Evolutionary conservation across 2,329 filamentous ascomycete species (phyloP).

Genomic region (Alternaria arbusti): DNA sequence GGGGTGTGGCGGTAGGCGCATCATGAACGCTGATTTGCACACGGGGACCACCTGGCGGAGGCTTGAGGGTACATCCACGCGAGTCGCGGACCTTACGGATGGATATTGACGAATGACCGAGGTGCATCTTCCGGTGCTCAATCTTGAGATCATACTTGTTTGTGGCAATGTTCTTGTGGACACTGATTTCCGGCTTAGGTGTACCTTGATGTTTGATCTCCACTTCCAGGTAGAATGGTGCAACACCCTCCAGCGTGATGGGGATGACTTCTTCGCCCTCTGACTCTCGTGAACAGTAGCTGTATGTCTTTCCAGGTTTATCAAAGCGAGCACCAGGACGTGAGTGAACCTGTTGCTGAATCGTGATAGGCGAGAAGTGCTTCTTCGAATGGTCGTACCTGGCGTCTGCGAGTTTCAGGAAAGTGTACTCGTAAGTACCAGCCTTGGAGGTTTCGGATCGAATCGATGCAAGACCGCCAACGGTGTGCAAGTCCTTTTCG

Average conservation of each 20-base stretch:
- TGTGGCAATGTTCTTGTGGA: conserved; percentile 77
- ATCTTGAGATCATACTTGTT: conserved; percentile 81
- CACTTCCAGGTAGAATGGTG: conserved; percentile 89
- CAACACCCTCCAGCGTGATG: conserved; percentile 78
- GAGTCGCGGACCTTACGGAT: conserved; percentile 90
- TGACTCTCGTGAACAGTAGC: conserved; percentile 88
- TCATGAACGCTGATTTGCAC: conserved; percentile 94
- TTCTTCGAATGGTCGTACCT: conserved; percentile 79
- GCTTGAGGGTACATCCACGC: conserved; percentile 82
- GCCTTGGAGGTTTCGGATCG: conserved; percentile 85
- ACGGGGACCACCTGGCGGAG: conserved; percentile 68
- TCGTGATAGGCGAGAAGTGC: conserved; percentile 68
- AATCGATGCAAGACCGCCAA: conserved; percentile 76
- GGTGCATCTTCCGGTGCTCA: conserved; percentile 80
- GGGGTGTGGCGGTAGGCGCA: conserved; percentile 85
- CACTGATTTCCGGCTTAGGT: conserved; percentile 78
- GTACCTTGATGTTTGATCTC: conserved; percentile 91
- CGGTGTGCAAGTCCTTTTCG: conserved; percentile 76
- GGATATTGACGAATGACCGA: conserved; percentile 87
- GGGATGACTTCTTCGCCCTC: conserved; percentile 86
- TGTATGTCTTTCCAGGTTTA: conserved; percentile 90
- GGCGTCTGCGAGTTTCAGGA: conserved; percentile 80
- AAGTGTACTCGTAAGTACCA: conserved; percentile 85
- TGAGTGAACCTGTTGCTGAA: conserved; percentile 84
- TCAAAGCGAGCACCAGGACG: conserved; percentile 82